Evolutionary conservation across 2,329 filamentous ascomycete species (phyloP).

Genomic region (Neofusicoccum umdonicola): DNA sequence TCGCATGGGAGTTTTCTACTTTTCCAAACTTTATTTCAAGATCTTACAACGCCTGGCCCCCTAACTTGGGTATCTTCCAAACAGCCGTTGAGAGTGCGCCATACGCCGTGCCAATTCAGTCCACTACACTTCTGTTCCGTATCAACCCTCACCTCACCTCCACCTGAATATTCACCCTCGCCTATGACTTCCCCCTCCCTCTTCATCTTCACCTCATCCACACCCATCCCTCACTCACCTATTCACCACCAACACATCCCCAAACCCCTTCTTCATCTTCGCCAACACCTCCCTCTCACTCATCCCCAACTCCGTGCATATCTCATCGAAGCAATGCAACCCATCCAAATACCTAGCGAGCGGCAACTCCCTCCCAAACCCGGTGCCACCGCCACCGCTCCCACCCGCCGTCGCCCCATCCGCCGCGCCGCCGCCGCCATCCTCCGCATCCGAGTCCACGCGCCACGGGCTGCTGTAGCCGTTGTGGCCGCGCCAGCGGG

Average conservation of each 20-base stretch:
- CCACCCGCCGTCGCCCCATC: slow-evolving; percentile 23
- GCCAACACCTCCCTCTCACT: slow-evolving; percentile 69
- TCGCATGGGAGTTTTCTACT: too few relatives aligned
- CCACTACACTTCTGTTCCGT: too few relatives aligned
- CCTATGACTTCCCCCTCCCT: background rate
- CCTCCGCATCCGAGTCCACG: slow-evolving; percentile 13
- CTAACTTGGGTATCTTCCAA: too few relatives aligned
- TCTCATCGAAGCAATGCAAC: slow-evolving; percentile 75
- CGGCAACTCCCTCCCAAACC: slow-evolving; percentile 31
- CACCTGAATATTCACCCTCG: too few relatives aligned
- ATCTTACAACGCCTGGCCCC: too few relatives aligned
- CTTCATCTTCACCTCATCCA: background rate
- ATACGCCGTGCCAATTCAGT: too few relatives aligned
- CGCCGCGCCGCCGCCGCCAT: slow-evolving; percentile 18
- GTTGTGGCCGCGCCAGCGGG: slow-evolving; percentile 24
- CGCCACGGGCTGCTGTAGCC: slow-evolving; percentile 2
- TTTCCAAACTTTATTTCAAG: too few relatives aligned
- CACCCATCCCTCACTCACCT: background rate
- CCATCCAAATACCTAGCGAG: slow-evolving; percentile 72
- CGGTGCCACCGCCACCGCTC: background rate
- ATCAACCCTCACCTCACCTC: too few relatives aligned
- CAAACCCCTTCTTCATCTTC: slow-evolving; percentile 53
- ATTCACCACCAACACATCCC: slow-evolving; percentile 33
- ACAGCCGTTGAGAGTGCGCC: too few relatives aligned
- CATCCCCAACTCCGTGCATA: slow-evolving; percentile 72